Evolutionary conservation across 1,284 basidiomycete genomes (phyloP).

Genomic region (Psilocybe mexicana): DNA sequence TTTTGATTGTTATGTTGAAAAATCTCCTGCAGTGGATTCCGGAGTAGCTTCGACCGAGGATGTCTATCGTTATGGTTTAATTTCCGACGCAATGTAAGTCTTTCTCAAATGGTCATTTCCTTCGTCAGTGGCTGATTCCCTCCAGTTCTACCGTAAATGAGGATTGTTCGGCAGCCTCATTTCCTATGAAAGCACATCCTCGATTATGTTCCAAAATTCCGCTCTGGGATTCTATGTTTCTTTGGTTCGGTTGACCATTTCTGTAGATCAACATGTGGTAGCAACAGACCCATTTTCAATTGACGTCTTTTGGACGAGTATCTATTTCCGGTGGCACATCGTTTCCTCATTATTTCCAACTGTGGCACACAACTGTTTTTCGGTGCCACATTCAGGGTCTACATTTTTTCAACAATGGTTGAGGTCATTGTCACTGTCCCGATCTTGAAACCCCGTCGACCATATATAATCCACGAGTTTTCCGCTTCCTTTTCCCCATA

Average conservation of each 20-base stretch:
- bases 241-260: background rate
- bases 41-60: slow-evolving; percentile 85
- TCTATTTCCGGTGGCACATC: too few species aligned
- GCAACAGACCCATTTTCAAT: background rate
- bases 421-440: too few species aligned
- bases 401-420: too few species aligned
- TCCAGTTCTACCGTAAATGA: slow-evolving; percentile 62
- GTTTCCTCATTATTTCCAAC: too few species aligned
- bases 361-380: too few species aligned
- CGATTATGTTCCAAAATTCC: background rate
- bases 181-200: background rate
- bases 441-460: too few species aligned
- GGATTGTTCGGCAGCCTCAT: background rate
- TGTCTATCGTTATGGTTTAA: slow-evolving; percentile 87
- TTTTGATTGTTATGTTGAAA: background rate
- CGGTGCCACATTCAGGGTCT: too few species aligned
- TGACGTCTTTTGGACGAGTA: background rate
- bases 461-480: too few species aligned
- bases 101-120: slow-evolving; percentile 6
- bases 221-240: background rate
- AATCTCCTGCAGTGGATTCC: slow-evolving; percentile 61
- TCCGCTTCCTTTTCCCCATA: too few species aligned
- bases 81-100: slow-evolving; percentile 81
- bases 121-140: slow-evolving; percentile 15
- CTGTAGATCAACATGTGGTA: background rate